Evolutionary conservation across 495 filamentous ascomycete genomes (phyloP).

Genomic region (Ascobolus immersus): DNA sequence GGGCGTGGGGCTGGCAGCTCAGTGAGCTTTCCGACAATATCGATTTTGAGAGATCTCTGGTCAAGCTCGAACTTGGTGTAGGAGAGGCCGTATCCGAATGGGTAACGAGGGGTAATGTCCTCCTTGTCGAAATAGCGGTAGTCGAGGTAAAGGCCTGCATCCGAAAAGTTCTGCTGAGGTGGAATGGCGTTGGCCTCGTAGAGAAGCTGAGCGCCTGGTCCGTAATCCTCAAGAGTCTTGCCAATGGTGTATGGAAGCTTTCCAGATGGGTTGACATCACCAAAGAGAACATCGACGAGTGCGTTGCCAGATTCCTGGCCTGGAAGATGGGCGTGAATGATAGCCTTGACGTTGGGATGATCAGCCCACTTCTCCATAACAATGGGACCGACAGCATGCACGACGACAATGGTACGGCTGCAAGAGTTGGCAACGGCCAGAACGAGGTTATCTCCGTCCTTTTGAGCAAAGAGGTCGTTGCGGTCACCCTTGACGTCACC

Average conservation of each 20-base stretch:
- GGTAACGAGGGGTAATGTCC: conserved; percentile 38
- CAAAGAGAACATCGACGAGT: conserved; percentile 61
- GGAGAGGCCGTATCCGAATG: conserved; percentile 55
- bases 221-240: conserved; percentile 57
- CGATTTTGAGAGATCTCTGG: conserved; percentile 25
- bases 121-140: conserved; percentile 74
- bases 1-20: conserved; percentile 35
- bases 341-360: conserved; percentile 48
- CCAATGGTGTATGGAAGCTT: conserved; percentile 79
- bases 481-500: conserved; percentile 76
- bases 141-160: conserved; percentile 69
- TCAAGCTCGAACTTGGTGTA: conserved; percentile 61
- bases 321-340: conserved; percentile 67
- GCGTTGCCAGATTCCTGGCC: conserved; percentile 79
- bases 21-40: conserved; percentile 28
- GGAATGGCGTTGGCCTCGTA: conserved; percentile 44
- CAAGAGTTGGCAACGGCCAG: conserved; percentile 47
- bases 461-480: conserved; percentile 81
- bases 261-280: conserved; percentile 62
- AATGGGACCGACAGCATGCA: conserved; percentile 67
- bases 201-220: conserved; percentile 47
- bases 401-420: conserved; percentile 79
- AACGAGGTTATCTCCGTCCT: conserved; percentile 53
- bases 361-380: conserved; percentile 62
- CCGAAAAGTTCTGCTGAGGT: conserved; percentile 64